Percentiles rank a stretch among this genome's conserved stretches.
Conservation (phyloP, 495 filamentous ascomycete genomes). For the Elaphomyces granulatus region DNA sequence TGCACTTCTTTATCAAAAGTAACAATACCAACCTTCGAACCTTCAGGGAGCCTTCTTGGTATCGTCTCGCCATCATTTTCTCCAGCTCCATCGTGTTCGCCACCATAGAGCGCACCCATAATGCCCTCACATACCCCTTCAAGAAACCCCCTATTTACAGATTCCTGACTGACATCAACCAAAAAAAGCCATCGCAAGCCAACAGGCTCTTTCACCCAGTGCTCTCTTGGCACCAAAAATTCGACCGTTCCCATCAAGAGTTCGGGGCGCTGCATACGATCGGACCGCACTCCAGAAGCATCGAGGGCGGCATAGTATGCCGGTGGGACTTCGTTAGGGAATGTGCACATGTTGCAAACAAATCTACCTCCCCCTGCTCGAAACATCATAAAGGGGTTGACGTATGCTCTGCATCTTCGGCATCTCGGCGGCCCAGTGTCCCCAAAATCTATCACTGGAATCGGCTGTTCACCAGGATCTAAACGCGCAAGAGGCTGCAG, state of each 20-base stretch:
- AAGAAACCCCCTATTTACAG: slow-evolving; percentile 77
- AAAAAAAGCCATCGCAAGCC: slow-evolving; percentile 79
- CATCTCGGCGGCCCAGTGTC: slow-evolving; percentile 84
- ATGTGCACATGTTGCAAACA: slow-evolving; percentile 96
- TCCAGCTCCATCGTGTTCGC: slow-evolving; percentile 30
- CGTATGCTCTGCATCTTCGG: slow-evolving; percentile 86
- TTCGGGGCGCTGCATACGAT: slow-evolving; percentile 81
- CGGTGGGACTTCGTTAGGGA: slow-evolving; percentile 82
- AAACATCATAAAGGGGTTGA: slow-evolving; percentile 99
- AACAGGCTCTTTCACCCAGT: slow-evolving; percentile 92
- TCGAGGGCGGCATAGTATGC: slow-evolving; percentile 92
- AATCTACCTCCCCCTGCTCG: slow-evolving; percentile 87
- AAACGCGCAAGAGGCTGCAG: slow-evolving; percentile 78
- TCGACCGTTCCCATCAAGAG: slow-evolving; percentile 85
- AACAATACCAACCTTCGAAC: slow-evolving; percentile 84
- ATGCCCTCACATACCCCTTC: slow-evolving; percentile 87
- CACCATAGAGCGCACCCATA: slow-evolving; percentile 64
- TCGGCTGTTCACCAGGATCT: slow-evolving; percentile 70
- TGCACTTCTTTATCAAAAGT: slow-evolving; percentile 94
- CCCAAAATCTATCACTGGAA: slow-evolving; percentile 92
- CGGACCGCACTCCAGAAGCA: slow-evolving; percentile 72
- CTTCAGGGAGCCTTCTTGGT: slow-evolving; percentile 50
- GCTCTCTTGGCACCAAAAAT: slow-evolving; percentile 93
- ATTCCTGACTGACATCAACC: slow-evolving; percentile 84
- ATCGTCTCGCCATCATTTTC: slow-evolving; percentile 40